These are phyloP conservation scores for Pythium coloratum DNA, from an alignment of 352 stramenopile genomes.

Conservation along the genomic window DNA sequence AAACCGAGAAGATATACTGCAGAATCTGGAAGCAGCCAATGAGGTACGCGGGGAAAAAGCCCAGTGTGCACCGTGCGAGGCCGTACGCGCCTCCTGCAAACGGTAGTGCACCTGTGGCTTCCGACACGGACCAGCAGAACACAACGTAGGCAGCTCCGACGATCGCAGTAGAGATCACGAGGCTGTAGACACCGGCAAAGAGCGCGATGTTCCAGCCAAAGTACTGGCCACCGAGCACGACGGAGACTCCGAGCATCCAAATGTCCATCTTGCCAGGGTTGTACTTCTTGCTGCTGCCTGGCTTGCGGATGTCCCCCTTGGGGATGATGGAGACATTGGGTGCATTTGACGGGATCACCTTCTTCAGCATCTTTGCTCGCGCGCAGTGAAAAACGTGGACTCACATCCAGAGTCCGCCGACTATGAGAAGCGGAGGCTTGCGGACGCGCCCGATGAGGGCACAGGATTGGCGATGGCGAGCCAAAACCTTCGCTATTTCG, in stretches of 20 bases:
- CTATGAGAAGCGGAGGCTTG: background rate
- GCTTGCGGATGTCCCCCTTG: background rate
- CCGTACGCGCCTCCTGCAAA: slow-evolving; percentile 38
- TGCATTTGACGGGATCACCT: background rate
- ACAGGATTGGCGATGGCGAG: no score
- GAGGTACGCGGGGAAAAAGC: slow-evolving; percentile 32
- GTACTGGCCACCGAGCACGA: slow-evolving; percentile 35
- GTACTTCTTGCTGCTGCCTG: slow-evolving; percentile 11
- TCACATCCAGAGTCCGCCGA: background rate
- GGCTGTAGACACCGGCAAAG: slow-evolving; percentile 22
- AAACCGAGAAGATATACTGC: slow-evolving; percentile 28
- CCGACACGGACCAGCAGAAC: slow-evolving; percentile 25
- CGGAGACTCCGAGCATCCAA: slow-evolving; percentile 29
- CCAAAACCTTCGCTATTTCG: background rate
- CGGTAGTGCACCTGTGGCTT: slow-evolving; percentile 29
- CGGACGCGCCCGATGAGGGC: background rate
- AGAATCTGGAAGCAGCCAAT: slow-evolving; percentile 32
- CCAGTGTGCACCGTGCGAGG: slow-evolving; percentile 30
- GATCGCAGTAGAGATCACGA: slow-evolving; percentile 16
- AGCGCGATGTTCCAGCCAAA: slow-evolving; percentile 34
- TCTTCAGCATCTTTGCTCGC: slow-evolving; percentile 1
- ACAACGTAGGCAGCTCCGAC: slow-evolving; percentile 26
- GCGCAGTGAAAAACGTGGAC: background rate
- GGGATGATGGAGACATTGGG: slow-evolving; percentile 13
- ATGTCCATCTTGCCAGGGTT: slow-evolving; percentile 25